Evolutionary conservation across 129 eudicot genomes (phyloP), one percentile per base, ranked within the genome.

Genomic region (Pseudognaphalium luteoalbum): DNA sequence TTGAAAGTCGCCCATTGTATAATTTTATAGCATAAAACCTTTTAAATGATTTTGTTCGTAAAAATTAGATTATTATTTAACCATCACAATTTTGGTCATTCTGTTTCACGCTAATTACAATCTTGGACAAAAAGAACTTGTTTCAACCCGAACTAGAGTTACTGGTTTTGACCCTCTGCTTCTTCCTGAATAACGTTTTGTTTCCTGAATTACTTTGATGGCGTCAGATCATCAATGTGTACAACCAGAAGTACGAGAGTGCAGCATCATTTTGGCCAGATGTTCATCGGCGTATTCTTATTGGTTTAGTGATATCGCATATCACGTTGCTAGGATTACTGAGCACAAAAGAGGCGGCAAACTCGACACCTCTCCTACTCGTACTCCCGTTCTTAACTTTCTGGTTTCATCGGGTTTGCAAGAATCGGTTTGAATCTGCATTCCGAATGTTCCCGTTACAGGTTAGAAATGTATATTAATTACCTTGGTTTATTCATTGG

Each of bases 201-300:
- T 44, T 67, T 73, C 32, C 1, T 79, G 61, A 20, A 33, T 30
- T 66, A 56, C 37, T 37, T 78, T 33, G 56, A 12, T 73, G 47
- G 70, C 10, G 72, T 73, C 50, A 94, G 99, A 85, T 94, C 71
- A 94, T 94, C 50, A 94, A 94, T 76, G 99, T 94, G 19, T 94
- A 94, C 57, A 83, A 91, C 77, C 99, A 92, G 75, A 89, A 86
- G 86, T 94, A 94, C 21, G 99, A 91, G 84, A 94, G 97, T 30
- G 99, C 87, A 20, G 99, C 99, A 64, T 71, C 87, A 4, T 94
- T 84, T 82, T 94, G 99, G 99, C 99, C 99, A 41, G 96, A 89
- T 78, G 97, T 94, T 54, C 86, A 94, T 64, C 79, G 86, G 47
- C 99, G 99, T 35, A 78, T 94, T 33, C 77, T 94, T 34, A 81